Evolutionary conservation across 176 grass and related monocot genomes (phyloP).

Genomic region (Juncus effusus): DNA sequence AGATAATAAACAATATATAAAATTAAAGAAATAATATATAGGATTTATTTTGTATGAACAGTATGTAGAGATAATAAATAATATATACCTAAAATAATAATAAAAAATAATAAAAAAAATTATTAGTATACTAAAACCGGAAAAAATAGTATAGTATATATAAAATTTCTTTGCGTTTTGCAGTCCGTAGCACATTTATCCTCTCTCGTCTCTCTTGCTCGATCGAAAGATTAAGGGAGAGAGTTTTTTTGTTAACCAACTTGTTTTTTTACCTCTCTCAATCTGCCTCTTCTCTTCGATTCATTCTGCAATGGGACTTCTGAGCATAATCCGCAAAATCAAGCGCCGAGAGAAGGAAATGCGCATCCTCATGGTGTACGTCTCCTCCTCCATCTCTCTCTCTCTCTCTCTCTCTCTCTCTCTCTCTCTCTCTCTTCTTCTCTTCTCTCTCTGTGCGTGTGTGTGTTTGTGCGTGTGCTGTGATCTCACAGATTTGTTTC

Average conservation of each 20-base stretch:
- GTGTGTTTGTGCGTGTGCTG: not conserved
- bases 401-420: not conserved
- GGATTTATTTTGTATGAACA: no score
- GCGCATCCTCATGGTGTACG: conserved; percentile 97
- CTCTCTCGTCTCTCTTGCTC: no score
- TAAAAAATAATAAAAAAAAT: no score
- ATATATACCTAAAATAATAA: no score
- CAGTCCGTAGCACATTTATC: no score
- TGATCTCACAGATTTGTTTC: not conserved
- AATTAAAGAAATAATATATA: no score
- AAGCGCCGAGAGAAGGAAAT: conserved; percentile 96
- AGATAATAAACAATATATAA: no score
- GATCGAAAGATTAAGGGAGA: not conserved
- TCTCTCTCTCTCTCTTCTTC: not conserved
- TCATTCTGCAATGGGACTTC: conserved; percentile 50
- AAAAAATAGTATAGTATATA: no score
- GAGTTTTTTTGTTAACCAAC: not conserved
- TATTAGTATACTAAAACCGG: no score
- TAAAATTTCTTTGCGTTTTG: no score
- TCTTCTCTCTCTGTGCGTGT: not conserved
- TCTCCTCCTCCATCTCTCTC: not conserved
- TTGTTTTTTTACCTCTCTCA: not conserved
- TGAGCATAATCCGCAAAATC: conserved; percentile 88
- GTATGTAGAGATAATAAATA: no score
- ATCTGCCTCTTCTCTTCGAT: not conserved